phyloP scores from a whole-genome alignment of 1,284 basidiomycete species.

The Ceratobasidium sp. region DNA sequence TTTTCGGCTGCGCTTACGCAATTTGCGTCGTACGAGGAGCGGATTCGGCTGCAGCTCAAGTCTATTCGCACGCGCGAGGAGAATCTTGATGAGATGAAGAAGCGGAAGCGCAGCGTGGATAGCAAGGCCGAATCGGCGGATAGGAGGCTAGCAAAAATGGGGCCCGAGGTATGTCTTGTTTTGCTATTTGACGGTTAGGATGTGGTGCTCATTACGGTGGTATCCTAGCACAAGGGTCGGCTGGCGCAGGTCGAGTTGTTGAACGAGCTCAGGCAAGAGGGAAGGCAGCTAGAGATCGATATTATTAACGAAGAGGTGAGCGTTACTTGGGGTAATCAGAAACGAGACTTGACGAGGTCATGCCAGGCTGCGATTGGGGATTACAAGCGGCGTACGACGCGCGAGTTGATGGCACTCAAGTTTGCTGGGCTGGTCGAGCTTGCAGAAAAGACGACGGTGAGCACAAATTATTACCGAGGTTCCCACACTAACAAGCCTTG shows the following conservation, averaged over 20 bases:
- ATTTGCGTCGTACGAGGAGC: conserved; percentile 78
- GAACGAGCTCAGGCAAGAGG: conserved; percentile 80
- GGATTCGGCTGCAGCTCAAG: conserved; percentile 81
- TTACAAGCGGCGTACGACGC: conserved; percentile 79
- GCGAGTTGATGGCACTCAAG: conserved; percentile 83
- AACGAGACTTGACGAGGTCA: not conserved
- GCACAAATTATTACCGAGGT: conserved; percentile 50
- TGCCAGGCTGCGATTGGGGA: conserved; percentile 66
- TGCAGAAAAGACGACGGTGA: conserved; percentile 81
- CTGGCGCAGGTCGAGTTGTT: conserved; percentile 78
- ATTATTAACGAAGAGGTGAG: conserved; percentile 86
- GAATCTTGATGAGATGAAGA: conserved; percentile 78
- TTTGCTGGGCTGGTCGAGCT: conserved; percentile 89
- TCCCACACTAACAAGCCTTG: conserved; percentile 39
- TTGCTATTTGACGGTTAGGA: not conserved
- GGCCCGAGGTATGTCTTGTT: conserved; percentile 64
- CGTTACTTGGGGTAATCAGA: conserved; percentile 2
- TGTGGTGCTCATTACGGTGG: not conserved
- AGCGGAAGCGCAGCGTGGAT: conserved; percentile 65
- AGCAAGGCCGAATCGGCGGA: conserved; percentile 88
- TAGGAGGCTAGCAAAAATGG: conserved; percentile 91
- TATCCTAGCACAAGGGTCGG: conserved; percentile 78
- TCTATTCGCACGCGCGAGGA: conserved; percentile 87
- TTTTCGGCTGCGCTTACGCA: conserved; percentile 75
- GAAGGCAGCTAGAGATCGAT: conserved; percentile 80